Percentiles rank a stretch among this genome's conserved stretches.
These are phyloP conservation scores for Coprinopsis marcescibilis DNA, from an alignment of 768 basidiomycete genomes.

Conservation along the genomic window DNA sequence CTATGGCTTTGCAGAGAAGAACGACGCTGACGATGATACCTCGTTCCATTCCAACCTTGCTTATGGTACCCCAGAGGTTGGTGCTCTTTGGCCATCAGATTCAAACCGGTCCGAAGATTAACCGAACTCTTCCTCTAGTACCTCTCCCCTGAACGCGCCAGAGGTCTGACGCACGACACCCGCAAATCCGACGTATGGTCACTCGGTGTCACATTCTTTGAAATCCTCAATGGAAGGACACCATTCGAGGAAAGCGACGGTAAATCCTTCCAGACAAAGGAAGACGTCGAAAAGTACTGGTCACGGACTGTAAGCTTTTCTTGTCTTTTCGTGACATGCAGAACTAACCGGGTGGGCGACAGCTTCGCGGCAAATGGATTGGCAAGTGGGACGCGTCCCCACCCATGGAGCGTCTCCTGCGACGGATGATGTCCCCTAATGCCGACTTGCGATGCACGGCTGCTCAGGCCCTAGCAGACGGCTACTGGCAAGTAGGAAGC, in stretches of 20 bases:
- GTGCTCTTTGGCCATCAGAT: constrained; percentile 7
- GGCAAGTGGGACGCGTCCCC: constrained; percentile 71
- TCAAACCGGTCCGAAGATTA: background rate
- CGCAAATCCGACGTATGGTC: constrained; percentile 87
- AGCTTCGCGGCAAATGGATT: constrained; percentile 83
- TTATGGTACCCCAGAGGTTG: constrained; percentile 88
- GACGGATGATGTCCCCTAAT: constrained; percentile 76
- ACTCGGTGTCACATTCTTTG: constrained; percentile 89
- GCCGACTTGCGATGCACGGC: constrained; percentile 77
- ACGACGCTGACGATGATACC: constrained; percentile 54
- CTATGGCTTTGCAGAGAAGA: constrained; percentile 93
- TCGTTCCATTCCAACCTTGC: constrained; percentile 80
- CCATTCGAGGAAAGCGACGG: constrained; percentile 83
- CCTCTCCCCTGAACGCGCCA: constrained; percentile 86
- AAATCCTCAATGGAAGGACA: constrained; percentile 87
- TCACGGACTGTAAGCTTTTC: constrained; percentile 55
- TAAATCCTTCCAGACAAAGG: constrained; percentile 72
- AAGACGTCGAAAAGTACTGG: constrained; percentile 85
- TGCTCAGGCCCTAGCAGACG: constrained; percentile 55
- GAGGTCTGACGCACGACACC: constrained; percentile 87
- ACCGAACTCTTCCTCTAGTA: constrained; percentile 52
- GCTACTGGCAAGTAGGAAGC: constrained; percentile 52
- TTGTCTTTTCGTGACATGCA: background rate
- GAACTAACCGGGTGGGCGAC: background rate
- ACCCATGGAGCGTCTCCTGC: constrained; percentile 58